A percentile compares a stretch with the other conserved stretches of the same genome.
phyloP scores from a whole-genome alignment of 2,329 filamentous ascomycete species.

The Cercospora janseana region DNA sequence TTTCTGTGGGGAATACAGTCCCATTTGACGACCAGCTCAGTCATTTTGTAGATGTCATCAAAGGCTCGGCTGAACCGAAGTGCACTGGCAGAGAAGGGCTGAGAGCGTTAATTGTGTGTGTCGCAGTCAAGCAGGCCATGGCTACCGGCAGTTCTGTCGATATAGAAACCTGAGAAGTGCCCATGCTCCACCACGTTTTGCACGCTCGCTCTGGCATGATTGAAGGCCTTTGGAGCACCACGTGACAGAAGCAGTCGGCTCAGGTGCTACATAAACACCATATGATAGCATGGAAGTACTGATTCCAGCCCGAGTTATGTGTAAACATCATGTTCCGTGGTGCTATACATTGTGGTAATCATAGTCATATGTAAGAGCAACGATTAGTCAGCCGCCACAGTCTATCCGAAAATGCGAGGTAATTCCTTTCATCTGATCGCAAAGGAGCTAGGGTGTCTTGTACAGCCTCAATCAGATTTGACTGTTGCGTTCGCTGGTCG shows the following conservation, averaged over 20 bases:
- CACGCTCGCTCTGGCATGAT: no score
- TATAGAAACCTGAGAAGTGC: background rate
- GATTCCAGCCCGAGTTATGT: no score
- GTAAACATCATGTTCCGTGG: no score
- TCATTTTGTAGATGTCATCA: constrained; percentile 53
- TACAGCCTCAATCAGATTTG: constrained; percentile 5
- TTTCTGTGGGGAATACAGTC: no score
- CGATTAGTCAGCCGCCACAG: constrained; percentile 18
- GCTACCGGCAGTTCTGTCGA: constrained; percentile 29
- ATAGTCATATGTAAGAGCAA: constrained; percentile 19
- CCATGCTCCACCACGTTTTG: no score
- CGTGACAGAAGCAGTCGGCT: background rate
- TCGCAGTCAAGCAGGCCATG: constrained; percentile 51
- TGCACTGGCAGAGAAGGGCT: constrained; percentile 53
- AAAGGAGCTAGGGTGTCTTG: no score
- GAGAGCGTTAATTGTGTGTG: constrained; percentile 53
- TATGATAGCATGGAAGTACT: background rate
- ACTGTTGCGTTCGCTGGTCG: constrained; percentile 25
- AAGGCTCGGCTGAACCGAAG: constrained; percentile 43
- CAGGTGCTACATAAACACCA: background rate
- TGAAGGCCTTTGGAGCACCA: no score
- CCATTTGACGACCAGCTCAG: constrained; percentile 55
- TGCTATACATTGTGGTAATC: no score
- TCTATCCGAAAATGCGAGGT: no score
- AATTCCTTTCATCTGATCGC: no score